Percentiles rank a stretch among this genome's conserved stretches.
Conservation (phyloP, 352 stramenopile genomes). For the Globisporangium heterothallicum region DNA sequence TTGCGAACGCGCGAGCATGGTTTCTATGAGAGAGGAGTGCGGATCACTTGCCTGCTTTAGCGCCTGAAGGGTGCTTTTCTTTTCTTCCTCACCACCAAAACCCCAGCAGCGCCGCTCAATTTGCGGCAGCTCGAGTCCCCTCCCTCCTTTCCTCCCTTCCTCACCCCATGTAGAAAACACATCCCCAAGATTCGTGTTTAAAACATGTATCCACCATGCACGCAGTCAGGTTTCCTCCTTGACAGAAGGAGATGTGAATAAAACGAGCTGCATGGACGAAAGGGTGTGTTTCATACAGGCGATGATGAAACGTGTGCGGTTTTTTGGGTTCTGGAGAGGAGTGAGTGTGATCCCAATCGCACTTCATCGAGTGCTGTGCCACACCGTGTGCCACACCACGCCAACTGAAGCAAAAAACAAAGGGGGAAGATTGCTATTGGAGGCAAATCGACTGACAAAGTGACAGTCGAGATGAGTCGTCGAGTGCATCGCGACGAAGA, state of each 20-base stretch:
- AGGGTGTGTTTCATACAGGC: not conserved
- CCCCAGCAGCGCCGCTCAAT: not conserved
- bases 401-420: not conserved
- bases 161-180: not conserved
- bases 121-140: not conserved
- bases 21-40: not conserved
- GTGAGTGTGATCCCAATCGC: not conserved
- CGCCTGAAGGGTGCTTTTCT: slow-evolving; percentile 14
- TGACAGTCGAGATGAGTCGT: slow-evolving; percentile 41
- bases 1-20: slow-evolving; percentile 21
- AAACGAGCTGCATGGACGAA: too few species aligned
- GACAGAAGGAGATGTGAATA: too few species aligned
- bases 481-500: slow-evolving; percentile 57
- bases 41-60: not conserved
- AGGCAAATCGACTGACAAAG: too few species aligned
- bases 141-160: not conserved
- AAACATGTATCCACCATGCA: not conserved
- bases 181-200: too few species aligned
- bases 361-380: not conserved
- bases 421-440: not conserved
- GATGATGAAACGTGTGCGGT: not conserved
- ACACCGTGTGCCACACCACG: not conserved
- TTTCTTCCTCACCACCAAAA: slow-evolving; percentile 37
- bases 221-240: too few species aligned
- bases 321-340: not conserved